Percentiles rank a stretch among this genome's conserved stretches.
phyloP scores from a whole-genome alignment of 2,329 filamentous ascomycete genomes.

The Aspergillus fumigatiaffinis region DNA sequence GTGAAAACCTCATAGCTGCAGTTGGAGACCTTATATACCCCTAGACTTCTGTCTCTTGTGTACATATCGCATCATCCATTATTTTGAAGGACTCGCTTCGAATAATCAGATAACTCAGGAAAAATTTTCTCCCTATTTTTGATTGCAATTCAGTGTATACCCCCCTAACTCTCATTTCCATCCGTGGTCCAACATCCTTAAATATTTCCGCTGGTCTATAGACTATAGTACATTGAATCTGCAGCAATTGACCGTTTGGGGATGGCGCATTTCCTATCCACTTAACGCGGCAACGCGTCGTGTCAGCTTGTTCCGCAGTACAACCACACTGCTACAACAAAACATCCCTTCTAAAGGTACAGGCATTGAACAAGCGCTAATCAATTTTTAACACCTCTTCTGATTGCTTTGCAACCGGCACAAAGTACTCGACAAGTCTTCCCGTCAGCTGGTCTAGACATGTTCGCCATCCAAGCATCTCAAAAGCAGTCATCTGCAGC shows the following conservation, averaged over 20 bases:
- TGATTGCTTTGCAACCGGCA: background rate
- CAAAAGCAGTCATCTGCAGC: constrained; percentile 18
- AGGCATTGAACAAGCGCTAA: background rate
- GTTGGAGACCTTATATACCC: constrained; percentile 14
- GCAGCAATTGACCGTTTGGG: background rate
- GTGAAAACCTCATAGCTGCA: constrained; percentile 11
- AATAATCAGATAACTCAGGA: background rate
- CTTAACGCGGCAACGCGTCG: constrained; percentile 32
- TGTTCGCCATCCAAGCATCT: constrained; percentile 35
- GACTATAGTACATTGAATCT: background rate
- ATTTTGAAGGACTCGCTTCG: background rate
- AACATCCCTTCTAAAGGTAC: background rate
- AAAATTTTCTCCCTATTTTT: background rate
- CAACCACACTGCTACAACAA: background rate
- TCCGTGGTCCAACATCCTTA: background rate
- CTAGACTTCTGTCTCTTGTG: background rate
- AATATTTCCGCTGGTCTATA: background rate
- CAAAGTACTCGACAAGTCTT: background rate
- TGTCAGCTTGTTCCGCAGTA: constrained; percentile 10
- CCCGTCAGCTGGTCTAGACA: constrained; percentile 9
- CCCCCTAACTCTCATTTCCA: background rate
- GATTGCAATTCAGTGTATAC: background rate
- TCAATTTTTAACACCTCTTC: background rate
- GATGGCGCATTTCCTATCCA: constrained; percentile 10
- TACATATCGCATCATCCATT: background rate